Evolutionary conservation across 768 basidiomycete genomes (phyloP).

Genomic region (Serendipita sp.): DNA sequence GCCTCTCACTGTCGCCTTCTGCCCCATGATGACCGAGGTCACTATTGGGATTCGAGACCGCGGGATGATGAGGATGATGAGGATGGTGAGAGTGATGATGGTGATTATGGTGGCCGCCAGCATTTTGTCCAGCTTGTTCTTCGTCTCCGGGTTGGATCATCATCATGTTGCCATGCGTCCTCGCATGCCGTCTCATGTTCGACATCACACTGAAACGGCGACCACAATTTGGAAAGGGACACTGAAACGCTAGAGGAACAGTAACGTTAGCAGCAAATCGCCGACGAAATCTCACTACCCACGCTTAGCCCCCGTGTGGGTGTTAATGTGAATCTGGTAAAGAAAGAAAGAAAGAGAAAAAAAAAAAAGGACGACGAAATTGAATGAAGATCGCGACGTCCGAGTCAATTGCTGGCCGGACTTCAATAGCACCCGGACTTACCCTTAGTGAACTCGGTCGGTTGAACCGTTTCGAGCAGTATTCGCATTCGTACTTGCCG

Average conservation of each 20-base stretch:
- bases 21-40: background rate
- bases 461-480: constrained; percentile 50
- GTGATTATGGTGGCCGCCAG: background rate
- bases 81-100: no score
- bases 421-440: background rate
- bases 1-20: background rate
- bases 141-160: background rate
- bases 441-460: constrained; percentile 44
- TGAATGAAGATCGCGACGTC: background rate
- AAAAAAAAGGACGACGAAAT: background rate
- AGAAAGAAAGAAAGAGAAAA: background rate
- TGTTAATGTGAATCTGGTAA: constrained; percentile 39
- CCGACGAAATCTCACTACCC: constrained; percentile 16
- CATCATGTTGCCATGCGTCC: constrained; percentile 21
- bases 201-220: constrained; percentile 72
- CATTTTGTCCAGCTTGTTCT: background rate
- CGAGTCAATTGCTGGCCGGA: background rate
- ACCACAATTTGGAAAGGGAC: constrained; percentile 58
- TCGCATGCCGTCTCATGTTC: constrained; percentile 68
- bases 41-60: background rate
- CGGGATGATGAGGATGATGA: background rate
- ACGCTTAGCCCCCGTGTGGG: constrained; percentile 57
- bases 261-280: constrained; percentile 7
- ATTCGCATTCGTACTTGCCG: constrained; percentile 22
- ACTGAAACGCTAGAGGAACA: constrained; percentile 40